A percentile compares a stretch with the other conserved stretches of the same genome.
These are phyloP conservation scores for Plasmodium cynomolgi DNA, from an alignment of 169 alveolate genomes.

Conservation along the genomic window DNA sequence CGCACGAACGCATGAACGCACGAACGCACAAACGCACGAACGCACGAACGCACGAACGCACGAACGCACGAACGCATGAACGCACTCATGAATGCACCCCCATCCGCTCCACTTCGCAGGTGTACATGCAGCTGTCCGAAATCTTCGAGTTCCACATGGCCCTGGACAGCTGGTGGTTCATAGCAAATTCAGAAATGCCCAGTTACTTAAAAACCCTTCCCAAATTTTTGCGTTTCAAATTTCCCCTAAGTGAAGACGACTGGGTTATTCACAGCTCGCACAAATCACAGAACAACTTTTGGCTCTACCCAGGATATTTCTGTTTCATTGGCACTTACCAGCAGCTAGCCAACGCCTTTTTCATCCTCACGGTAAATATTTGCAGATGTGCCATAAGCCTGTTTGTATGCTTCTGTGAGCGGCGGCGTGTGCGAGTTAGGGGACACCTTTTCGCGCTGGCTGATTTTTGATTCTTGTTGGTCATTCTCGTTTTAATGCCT, in stretches of 20 bases:
- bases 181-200: constrained; percentile 79
- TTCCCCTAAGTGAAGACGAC: constrained; percentile 74
- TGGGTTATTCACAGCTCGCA: constrained; percentile 75
- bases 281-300: constrained; percentile 73
- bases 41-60: too few relatives aligned
- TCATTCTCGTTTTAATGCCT: not conserved
- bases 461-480: not conserved
- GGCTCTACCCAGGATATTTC: constrained; percentile 85
- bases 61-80: too few relatives aligned
- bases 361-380: constrained; percentile 78
- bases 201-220: constrained; percentile 62
- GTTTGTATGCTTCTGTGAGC: constrained; percentile 70
- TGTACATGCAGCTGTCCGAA: constrained; percentile 81
- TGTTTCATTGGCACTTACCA: constrained; percentile 83
- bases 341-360: constrained; percentile 82
- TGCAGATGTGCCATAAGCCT: constrained; percentile 70
- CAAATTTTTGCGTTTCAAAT: constrained; percentile 80
- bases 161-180: constrained; percentile 87
- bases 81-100: not conserved
- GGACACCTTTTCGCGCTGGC: not conserved
- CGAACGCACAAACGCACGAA: not conserved
- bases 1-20: not conserved
- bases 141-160: constrained; percentile 84
- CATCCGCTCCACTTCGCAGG: constrained; percentile 11
- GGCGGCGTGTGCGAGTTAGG: constrained; percentile 74